Evolutionary conservation across 768 basidiomycete genomes (phyloP), one percentile per base, ranked within the genome.

Genomic region (Psilocybe tampanensis): DNA sequence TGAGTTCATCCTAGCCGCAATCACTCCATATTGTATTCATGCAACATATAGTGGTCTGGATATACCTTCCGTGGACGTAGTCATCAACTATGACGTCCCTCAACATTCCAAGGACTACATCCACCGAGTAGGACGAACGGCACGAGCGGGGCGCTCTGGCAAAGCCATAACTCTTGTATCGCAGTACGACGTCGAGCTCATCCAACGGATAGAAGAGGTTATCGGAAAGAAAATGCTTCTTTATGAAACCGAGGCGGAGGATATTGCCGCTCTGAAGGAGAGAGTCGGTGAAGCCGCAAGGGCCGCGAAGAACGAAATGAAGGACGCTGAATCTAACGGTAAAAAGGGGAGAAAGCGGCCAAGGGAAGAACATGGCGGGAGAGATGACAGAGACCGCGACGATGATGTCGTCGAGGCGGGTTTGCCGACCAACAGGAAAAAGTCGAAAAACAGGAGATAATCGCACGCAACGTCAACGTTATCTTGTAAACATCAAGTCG

Each of bases 81-180:
- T 99, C 55, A 92, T 99, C 73, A 99, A 99, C 74, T 99, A 93
- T 71, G 95, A 97, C 71, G 90, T 98, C 60, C 97, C 97, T 1
- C 93, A 93, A 1, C 93, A 98, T 70, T 98, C 95, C 15, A 98
- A 99, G 77, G 97, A 98, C 71, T 99, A 99, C 73, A 97, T 99
- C 48, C 97, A 99, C 70, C 87, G 97, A 43, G 97, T 99, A 9
- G 97, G 97, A 36, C 86, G 97, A 55, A 99, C 97, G 29, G 97
- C 97, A 6, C 90, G 97, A 68, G 97, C 97, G 2, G 97, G 97
- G n/a, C 86, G 97, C 42, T 86, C 94, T 1, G 97, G 97, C 43
- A 98, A 98, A 76, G 89, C 93, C 1, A 91, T 99, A 65, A 97
- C 95, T n/a, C 83, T 99, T 41, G 95, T 98, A 21, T 94, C 96